Evolutionary conservation across 345 rosid genomes (phyloP), one percentile per base, ranked within the genome.

Genomic region (Salix exigua): DNA sequence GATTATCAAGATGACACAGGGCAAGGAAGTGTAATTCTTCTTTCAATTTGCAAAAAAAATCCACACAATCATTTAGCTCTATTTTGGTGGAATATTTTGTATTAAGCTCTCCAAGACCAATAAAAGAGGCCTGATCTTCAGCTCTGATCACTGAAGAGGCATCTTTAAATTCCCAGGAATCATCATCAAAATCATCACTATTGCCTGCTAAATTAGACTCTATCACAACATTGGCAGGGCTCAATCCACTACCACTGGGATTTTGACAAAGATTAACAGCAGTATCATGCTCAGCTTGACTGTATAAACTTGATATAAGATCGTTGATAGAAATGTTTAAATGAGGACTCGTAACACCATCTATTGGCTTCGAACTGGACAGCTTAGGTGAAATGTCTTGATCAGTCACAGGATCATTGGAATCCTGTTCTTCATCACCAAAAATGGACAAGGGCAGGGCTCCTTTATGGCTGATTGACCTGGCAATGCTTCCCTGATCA

Each of bases 221-320:
- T 30, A 51, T 31, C 40, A 60, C 76, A 33, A 77, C 53, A 28
- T 65, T 75, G 7, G 86, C 28, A 77, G 87, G 81, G 79, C 70
- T 84, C 60, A 80, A 38, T 44, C 68, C 82, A 73, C 83, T 81
- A 63, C 73, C 88, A 76, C 73, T 61, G 63, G 79, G 81, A 74
- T 50, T 82, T 68, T 80, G 82, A 17, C 75, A 72, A 72, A 73
- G 75, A 79, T 80, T 79, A 42, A 74, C 72, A 51, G 89, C 73
- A 75, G 67, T 74, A 64, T 70, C 85, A 74, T 77, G 87, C 75
- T 83, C 86, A 73, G 88, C 79, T 86, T 91, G 91, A 86, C 83
- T 77, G 81, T 93, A 95, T 77, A 91, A 85, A 84, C 83, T 93
- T 68, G 99, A 88, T 72, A 95, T 84, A 31, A 95, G 90, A 87